Conservation (phyloP, 225 moss, liverwort and hornwort genomes). For the Anthoceros angustus region DNA sequence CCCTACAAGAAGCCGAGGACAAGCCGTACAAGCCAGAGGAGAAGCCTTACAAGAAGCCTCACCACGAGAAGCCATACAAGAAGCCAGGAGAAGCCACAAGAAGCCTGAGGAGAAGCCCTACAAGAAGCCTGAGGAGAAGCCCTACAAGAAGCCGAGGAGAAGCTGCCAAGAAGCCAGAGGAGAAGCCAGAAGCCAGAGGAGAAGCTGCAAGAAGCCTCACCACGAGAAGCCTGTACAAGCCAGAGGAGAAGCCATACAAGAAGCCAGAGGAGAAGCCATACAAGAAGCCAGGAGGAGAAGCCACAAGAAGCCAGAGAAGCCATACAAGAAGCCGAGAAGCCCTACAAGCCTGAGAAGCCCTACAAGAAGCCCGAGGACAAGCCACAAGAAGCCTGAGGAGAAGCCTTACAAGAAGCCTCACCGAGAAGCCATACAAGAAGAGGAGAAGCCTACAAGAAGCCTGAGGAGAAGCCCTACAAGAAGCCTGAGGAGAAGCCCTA, state of each 20-base stretch:
- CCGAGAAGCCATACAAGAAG: too few relatives aligned
- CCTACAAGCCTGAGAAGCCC: too few relatives aligned
- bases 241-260: too few relatives aligned
- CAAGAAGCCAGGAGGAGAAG: background rate
- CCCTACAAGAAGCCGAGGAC: constrained; percentile 4
- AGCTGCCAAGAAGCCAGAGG: background rate
- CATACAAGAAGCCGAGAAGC: background rate
- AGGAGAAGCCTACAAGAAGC: background rate
- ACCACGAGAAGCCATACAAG: background rate
- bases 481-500: too few relatives aligned
- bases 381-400: too few relatives aligned
- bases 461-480: too few relatives aligned
- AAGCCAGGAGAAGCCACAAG: background rate
- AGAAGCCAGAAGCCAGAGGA: background rate
- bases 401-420: too few relatives aligned
- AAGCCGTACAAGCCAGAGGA: background rate
- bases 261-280: background rate
- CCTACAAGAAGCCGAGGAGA: background rate
- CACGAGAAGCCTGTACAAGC: background rate
- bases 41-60: background rate
- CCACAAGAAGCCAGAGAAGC: constrained; percentile 1
- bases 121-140: background rate
- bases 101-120: background rate
- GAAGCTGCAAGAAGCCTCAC: background rate
- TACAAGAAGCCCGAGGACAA: too few relatives aligned